Conservation (phyloP, 2,329 filamentous ascomycete genomes). For the Penicillium italicum region DNA sequence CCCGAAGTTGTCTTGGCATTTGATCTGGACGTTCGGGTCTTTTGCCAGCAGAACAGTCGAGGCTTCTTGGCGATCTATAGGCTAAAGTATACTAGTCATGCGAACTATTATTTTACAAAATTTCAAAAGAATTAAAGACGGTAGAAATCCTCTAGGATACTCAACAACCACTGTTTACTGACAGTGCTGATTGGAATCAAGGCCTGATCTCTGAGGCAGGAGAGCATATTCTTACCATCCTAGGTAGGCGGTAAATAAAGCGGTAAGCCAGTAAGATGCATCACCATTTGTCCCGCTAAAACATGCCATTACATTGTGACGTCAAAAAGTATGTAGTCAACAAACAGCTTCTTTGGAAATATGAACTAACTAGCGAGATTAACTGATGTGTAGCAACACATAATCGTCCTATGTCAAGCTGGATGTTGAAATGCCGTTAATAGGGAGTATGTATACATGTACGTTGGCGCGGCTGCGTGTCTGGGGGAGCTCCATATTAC, state of each 20-base stretch:
- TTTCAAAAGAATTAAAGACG: too few relatives aligned
- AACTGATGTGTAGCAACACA: background rate
- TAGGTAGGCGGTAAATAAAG: background rate
- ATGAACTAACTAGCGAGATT: background rate
- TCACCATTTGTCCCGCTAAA: too few relatives aligned
- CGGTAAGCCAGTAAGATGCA: background rate
- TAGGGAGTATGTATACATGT: too few relatives aligned
- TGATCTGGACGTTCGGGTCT: background rate
- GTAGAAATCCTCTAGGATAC: background rate
- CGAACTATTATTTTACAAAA: background rate
- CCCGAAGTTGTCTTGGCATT: constrained; percentile 21
- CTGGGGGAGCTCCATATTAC: background rate
- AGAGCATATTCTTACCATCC: background rate
- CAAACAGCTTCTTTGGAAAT: background rate
- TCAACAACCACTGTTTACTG: background rate
- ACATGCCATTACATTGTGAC: constrained; percentile 16
- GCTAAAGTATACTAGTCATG: background rate
- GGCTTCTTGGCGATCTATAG: too few relatives aligned
- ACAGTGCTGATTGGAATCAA: background rate
- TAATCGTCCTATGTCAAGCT: background rate
- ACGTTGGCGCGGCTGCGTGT: background rate
- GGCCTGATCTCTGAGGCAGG: background rate
- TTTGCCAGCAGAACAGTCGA: background rate
- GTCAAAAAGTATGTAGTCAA: constrained; percentile 21
- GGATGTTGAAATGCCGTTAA: background rate